phyloP scores from a whole-genome alignment of 805 yeast genomes.

The Wickerhamiella cacticola region DNA sequence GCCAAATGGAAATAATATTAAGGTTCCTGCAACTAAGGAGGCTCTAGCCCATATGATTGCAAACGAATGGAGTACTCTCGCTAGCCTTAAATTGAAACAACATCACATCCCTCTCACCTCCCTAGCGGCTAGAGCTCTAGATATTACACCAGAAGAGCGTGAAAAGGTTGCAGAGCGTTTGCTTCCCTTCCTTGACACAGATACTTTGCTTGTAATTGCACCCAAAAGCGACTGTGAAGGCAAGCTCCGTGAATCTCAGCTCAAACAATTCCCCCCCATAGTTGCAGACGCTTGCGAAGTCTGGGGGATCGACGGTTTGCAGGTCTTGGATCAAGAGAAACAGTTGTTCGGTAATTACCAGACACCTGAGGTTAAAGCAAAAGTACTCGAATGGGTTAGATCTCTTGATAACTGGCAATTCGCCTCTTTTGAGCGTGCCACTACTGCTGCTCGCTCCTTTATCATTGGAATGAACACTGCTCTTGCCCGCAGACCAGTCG shows the following conservation, averaged over 20 bases:
- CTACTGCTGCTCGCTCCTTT: slow-evolving; percentile 73
- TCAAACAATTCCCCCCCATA: slow-evolving; percentile 62
- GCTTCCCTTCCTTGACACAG: slow-evolving; percentile 83
- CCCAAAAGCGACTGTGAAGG: slow-evolving; percentile 78
- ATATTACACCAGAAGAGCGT: slow-evolving; percentile 46
- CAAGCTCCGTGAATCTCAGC: slow-evolving; percentile 63
- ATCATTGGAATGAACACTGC: slow-evolving; percentile 65
- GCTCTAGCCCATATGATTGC: slow-evolving; percentile 58
- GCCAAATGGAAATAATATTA: slow-evolving; percentile 62
- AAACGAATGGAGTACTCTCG: slow-evolving; percentile 77
- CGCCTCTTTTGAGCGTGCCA: slow-evolving; percentile 83
- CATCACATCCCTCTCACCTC: slow-evolving; percentile 81
- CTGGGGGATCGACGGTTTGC: slow-evolving; percentile 38
- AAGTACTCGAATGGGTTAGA: slow-evolving; percentile 54
- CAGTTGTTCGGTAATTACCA: slow-evolving; percentile 79
- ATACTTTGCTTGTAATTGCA: slow-evolving; percentile 77
- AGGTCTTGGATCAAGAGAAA: slow-evolving; percentile 63
- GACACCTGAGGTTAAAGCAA: slow-evolving; percentile 41
- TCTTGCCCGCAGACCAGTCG: slow-evolving; percentile 36
- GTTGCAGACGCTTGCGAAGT: slow-evolving; percentile 53
- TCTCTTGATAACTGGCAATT: slow-evolving; percentile 60
- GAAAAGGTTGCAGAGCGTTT: slow-evolving; percentile 47
- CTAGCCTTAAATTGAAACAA: slow-evolving; percentile 53
- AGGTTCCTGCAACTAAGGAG: slow-evolving; percentile 41
- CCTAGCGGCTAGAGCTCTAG: slow-evolving; percentile 74